A percentile compares a stretch with the other conserved stretches of the same genome.
phyloP scores from a whole-genome alignment of 805 yeast species.

The Pichia paraexigua region DNA sequence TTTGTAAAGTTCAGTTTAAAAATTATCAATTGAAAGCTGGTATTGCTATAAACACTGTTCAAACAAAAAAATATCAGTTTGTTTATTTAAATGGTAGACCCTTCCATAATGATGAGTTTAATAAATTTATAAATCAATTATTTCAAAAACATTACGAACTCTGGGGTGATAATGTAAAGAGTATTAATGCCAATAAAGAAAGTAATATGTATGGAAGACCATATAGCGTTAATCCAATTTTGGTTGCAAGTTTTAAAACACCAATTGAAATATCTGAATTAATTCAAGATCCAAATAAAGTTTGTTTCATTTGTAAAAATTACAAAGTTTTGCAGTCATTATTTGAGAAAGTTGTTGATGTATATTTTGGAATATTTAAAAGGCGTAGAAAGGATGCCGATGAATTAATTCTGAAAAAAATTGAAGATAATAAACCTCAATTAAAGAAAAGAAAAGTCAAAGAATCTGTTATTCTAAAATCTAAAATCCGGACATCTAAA shows the following conservation, averaged over 20 bases:
- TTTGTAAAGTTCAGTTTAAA: constrained; percentile 21
- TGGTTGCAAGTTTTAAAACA: constrained; percentile 26
- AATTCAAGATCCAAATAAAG: constrained; percentile 34
- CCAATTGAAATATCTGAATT: constrained; percentile 27
- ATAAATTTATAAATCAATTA: constrained; percentile 17
- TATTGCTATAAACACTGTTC: constrained; percentile 31
- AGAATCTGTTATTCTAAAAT: constrained; percentile 1
- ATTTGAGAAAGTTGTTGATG: constrained; percentile 24
- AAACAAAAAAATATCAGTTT: constrained; percentile 35
- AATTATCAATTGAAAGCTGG: constrained; percentile 29
- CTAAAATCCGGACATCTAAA: constrained; percentile 2
- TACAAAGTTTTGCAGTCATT: constrained; percentile 25
- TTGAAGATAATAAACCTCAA: neutral
- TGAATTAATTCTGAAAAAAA: neutral
- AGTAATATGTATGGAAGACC: constrained; percentile 26
- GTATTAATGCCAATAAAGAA: constrained; percentile 7
- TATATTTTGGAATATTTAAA: constrained; percentile 18
- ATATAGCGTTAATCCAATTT: constrained; percentile 31
- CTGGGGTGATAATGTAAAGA: constrained; percentile 8
- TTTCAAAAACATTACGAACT: constrained; percentile 17
- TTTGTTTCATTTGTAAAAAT: constrained; percentile 21
- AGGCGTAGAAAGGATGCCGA: neutral
- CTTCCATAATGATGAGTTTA: constrained; percentile 18
- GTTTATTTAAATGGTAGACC: constrained; percentile 37
- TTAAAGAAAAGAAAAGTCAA: neutral